Evolutionary conservation across 805 yeast genomes (phyloP), one percentile per base, ranked within the genome.

Genomic region (Pichia occidentalis): DNA sequence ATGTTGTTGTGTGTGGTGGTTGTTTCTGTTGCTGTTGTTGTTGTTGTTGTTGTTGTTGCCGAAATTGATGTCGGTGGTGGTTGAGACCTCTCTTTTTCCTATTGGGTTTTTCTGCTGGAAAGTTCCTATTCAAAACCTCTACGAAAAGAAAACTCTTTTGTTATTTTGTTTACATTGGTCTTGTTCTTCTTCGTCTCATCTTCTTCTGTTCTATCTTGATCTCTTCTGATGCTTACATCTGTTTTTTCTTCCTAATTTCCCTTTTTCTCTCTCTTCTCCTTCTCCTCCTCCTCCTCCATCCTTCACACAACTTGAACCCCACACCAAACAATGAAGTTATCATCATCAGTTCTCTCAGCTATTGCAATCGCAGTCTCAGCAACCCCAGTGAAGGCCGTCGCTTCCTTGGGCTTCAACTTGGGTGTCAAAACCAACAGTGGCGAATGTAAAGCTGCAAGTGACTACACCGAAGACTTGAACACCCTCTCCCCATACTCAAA

Each of bases 391-490:
- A 34, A 44, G 30, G 64, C 61, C 22, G 51, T 49, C 36, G 59
- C 53, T 17, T 45, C 42, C 36, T 38, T 87, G 47, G 95, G 88
- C 43, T 79, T 88, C 70, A 80, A 85, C 72, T 65, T 87, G 44
- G 96, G 97, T 63, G 95, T 82, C 51, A 66, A 84, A 64, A 77
- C 78, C 54, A 73, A 77, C 59, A 61, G 68, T 32, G 92, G 87
- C 51, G 66, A 72, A 54, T 87, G 96, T 71, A 88, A 87, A 65
- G 53, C 74, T 40, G 70, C 84, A 34, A 58, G 64, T 13, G 95
- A 86, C 53, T 90, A 77, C 65, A 71, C 70, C 51, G 49, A 63
- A 34, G 97, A 88, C 58, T 70, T 90, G 49, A 67, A 68, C 18
- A 60, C 67, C 25, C 64, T 90, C 50, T 64, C 74, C 36, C 50